A percentile compares a stretch with the other conserved stretches of the same genome.
Evolutionary conservation across 2,329 filamentous ascomycete genomes (phyloP).

Genomic region (Aspergillus tanneri): DNA sequence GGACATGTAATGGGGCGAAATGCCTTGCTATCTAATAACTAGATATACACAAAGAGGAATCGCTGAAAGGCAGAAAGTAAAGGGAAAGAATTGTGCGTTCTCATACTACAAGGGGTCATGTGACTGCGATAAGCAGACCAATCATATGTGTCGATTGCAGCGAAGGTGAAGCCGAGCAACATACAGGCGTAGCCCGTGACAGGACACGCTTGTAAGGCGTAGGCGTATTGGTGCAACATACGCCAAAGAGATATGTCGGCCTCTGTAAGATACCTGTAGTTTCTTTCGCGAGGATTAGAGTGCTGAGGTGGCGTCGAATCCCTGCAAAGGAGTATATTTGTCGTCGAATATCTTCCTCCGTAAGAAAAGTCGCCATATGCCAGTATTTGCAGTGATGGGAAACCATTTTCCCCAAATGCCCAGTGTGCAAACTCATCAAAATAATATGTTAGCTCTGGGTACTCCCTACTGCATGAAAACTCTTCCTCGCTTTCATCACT

Average conservation of each 20-base stretch:
- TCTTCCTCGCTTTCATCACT: no score
- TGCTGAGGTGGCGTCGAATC: neutral
- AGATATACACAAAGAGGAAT: no score
- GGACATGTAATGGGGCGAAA: no score
- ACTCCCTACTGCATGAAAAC: neutral
- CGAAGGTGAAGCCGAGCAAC: no score
- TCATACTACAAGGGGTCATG: no score
- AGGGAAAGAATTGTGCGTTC: no score
- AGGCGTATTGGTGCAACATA: neutral
- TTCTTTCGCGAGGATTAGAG: neutral
- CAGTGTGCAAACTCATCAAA: neutral
- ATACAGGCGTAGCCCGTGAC: no score
- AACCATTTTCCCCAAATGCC: neutral
- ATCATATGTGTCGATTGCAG: no score
- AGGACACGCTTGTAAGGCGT: neutral
- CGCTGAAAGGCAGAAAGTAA: no score
- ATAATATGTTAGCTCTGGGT: neutral
- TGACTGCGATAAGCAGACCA: no score
- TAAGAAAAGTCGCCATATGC: neutral
- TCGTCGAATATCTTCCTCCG: neutral
- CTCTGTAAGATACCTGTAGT: neutral
- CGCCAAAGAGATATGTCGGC: neutral
- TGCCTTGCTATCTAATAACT: no score
- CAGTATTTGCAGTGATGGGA: neutral
- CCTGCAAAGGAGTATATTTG: neutral